Percentiles rank a stretch among this genome's conserved stretches.
phyloP scores from a whole-genome alignment of 495 filamentous ascomycete species.

The Aspergillus egyptiacus region DNA sequence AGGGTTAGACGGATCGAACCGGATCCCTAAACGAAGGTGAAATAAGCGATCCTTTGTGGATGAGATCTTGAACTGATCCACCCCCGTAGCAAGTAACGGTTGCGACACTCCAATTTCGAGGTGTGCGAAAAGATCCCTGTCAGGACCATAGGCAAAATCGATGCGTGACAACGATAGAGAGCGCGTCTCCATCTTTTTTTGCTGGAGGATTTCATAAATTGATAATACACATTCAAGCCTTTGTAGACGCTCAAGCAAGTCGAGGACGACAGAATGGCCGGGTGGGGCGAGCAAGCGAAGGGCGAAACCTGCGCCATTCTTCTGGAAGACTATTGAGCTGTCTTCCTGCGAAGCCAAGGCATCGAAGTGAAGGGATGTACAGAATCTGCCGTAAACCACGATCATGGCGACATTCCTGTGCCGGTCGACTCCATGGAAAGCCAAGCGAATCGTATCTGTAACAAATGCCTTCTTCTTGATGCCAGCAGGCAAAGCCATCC shows the following conservation, averaged over 20 bases:
- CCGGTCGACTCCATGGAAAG: slow-evolving; percentile 39
- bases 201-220: slow-evolving; percentile 34
- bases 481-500: slow-evolving; percentile 24
- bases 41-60: slow-evolving; percentile 28
- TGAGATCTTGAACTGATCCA: slow-evolving; percentile 21
- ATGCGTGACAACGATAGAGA: slow-evolving; percentile 35
- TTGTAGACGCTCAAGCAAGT: slow-evolving; percentile 36
- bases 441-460: slow-evolving; percentile 34
- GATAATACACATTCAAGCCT: slow-evolving; percentile 39
- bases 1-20: slow-evolving; percentile 61
- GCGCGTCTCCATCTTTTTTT: slow-evolving; percentile 28
- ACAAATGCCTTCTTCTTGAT: slow-evolving; percentile 27
- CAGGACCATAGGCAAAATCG: slow-evolving; percentile 33
- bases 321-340: slow-evolving; percentile 30
- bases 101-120: slow-evolving; percentile 27
- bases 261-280: slow-evolving; percentile 31
- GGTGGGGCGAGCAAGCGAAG: slow-evolving; percentile 36
- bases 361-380: slow-evolving; percentile 23
- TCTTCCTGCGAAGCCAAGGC: slow-evolving; percentile 27
- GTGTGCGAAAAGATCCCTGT: slow-evolving; percentile 24
- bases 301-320: slow-evolving; percentile 32
- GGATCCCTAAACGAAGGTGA: slow-evolving; percentile 28
- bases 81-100: slow-evolving; percentile 12
- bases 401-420: slow-evolving; percentile 30
- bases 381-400: slow-evolving; percentile 35